A percentile compares a stretch with the other conserved stretches of the same genome.
phyloP scores from a whole-genome alignment of 2,329 filamentous ascomycete species.

The Tolypocladium ophioglossoides region DNA sequence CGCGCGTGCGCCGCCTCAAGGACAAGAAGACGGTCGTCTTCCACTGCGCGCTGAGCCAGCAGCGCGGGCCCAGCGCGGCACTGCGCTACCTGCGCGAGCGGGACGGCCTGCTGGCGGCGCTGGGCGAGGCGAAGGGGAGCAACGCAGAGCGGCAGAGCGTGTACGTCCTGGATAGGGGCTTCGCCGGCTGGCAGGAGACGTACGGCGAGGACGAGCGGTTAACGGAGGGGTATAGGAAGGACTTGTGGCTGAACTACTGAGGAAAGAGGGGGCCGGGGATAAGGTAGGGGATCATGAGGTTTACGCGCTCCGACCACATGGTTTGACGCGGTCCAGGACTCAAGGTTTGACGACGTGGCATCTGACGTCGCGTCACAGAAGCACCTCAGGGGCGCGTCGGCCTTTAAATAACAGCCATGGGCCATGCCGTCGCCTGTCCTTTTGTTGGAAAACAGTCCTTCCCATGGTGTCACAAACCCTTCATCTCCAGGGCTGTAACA shows the following conservation, averaged over 20 bases:
- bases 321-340: neutral
- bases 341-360: neutral
- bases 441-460: neutral
- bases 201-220: constrained; percentile 68
- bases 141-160: constrained; percentile 51
- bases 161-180: constrained; percentile 73
- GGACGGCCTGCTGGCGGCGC: constrained; percentile 32
- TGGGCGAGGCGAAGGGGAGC: constrained; percentile 15
- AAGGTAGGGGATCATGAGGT: neutral
- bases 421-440: neutral
- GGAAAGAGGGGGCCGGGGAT: too few species aligned
- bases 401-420: neutral
- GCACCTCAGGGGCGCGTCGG: neutral
- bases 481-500: neutral
- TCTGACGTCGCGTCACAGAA: neutral
- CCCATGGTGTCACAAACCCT: neutral
- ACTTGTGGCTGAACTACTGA: constrained; percentile 66
- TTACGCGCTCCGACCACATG: neutral
- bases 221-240: constrained; percentile 75
- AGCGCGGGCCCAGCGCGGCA: constrained; percentile 78
- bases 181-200: constrained; percentile 78
- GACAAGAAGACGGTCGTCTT: constrained; percentile 82
- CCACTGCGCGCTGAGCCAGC: constrained; percentile 87
- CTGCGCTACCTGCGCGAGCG: constrained; percentile 67
- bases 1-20: constrained; percentile 67